phyloP scores from a whole-genome alignment of 495 filamentous ascomycete genomes.

The Penicillium lividum region DNA sequence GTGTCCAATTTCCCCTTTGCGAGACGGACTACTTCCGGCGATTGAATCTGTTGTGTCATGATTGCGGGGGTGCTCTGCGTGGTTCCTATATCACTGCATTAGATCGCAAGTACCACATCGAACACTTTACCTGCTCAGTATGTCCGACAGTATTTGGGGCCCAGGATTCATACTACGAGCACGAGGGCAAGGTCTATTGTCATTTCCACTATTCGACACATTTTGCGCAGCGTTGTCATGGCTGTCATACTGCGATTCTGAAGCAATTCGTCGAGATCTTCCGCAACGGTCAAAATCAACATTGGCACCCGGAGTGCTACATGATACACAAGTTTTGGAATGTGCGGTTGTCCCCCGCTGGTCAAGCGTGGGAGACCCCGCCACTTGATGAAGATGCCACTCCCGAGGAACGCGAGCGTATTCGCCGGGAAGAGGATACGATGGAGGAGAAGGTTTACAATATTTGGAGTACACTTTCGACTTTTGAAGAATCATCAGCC shows the following conservation, averaged over 20 bases:
- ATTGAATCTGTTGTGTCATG: constrained; percentile 84
- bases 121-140: constrained; percentile 97
- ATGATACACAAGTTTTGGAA: constrained; percentile 99
- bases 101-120: constrained; percentile 97
- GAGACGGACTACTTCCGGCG: constrained; percentile 97
- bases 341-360: constrained; percentile 72
- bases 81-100: constrained; percentile 98
- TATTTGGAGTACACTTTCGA: constrained; percentile 97
- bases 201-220: constrained; percentile 99
- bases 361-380: constrained; percentile 49
- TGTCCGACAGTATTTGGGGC: constrained; percentile 98
- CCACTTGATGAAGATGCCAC: constrained; percentile 62
- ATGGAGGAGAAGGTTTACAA: constrained; percentile 98
- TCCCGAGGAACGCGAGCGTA: constrained; percentile 69
- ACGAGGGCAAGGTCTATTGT: constrained; percentile 94
- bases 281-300: constrained; percentile 94
- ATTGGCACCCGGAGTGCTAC: constrained; percentile 99
- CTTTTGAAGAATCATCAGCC: constrained; percentile 96
- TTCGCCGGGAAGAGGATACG: constrained; percentile 82
- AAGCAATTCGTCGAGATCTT: constrained; percentile 99
- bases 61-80: constrained; percentile 89
- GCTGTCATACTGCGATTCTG: constrained; percentile 95
- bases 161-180: constrained; percentile 98
- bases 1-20: constrained; percentile 90
- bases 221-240: constrained; percentile 94